Evolutionary conservation across 2,329 filamentous ascomycete species (phyloP).

Genomic region (Zymoseptoria brevis): DNA sequence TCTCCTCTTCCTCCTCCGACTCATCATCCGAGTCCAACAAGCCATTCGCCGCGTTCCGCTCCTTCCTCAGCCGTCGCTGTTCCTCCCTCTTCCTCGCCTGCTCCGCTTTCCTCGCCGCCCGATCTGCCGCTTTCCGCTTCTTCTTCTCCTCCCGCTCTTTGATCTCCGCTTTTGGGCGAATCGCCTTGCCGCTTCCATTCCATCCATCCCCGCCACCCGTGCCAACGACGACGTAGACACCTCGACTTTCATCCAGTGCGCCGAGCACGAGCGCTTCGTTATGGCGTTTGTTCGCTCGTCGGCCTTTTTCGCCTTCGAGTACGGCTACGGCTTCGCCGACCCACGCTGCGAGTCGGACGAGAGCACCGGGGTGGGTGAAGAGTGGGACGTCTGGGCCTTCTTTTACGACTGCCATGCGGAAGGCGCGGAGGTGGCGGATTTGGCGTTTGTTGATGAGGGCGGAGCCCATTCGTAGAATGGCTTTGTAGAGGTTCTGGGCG

Average conservation of each 20-base stretch:
- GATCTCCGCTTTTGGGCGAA: constrained; percentile 27
- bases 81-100: constrained; percentile 50
- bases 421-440: constrained; percentile 83
- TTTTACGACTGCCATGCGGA: constrained; percentile 91
- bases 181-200: constrained; percentile 53
- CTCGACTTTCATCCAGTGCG: constrained; percentile 75
- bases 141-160: constrained; percentile 56
- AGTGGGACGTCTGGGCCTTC: constrained; percentile 86
- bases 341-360: constrained; percentile 92
- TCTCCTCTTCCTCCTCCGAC: constrained; percentile 48
- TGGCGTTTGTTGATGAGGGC: constrained; percentile 87
- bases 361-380: constrained; percentile 84
- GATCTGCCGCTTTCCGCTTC: constrained; percentile 49
- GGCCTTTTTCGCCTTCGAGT: constrained; percentile 74
- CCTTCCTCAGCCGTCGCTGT: constrained; percentile 49
- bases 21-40: constrained; percentile 37
- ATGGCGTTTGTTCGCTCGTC: constrained; percentile 46
- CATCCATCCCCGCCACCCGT: constrained; percentile 73
- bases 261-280: constrained; percentile 82
- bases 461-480: constrained; percentile 88
- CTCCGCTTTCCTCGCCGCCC: constrained; percentile 42
- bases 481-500: constrained; percentile 81
- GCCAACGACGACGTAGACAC: constrained; percentile 87
- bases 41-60: constrained; percentile 53
- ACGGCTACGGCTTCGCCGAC: constrained; percentile 85